Base-by-base conservation (phyloP, 768 basidiomycete genomes). In the Ephemerocybe angulata region DNA sequence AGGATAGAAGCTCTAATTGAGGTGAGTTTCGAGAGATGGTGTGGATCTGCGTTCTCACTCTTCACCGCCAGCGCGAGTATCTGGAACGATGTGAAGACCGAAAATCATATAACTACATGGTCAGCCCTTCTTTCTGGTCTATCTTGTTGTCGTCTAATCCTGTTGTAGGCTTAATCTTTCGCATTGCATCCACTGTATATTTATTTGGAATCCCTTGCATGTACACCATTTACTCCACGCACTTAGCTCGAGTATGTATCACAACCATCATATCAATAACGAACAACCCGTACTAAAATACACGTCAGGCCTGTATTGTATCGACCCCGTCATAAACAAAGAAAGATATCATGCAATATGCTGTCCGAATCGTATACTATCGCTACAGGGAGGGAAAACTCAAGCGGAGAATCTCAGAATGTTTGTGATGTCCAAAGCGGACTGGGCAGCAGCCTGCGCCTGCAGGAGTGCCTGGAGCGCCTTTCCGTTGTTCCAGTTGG, bases 1-100 rank as follows among this genome's bases (percentile, higher is more conserved):
- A 80, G 93, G 44, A 89, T 99, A 52, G 97, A 98, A 67, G 84
- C 81, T 27, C 71, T 99, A 56, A 98, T 99, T 50, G 97, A 98
- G 73, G 94, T 93, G 54, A 58, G 83, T 3, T 30, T 13, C 31
- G 42, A 29, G 5, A 50, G 21, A 10, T 24, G 46, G 5, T 21
- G 10, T 6, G 11, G 46, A n/a, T 28, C 5, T 27, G 6, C 13
- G 12, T 8, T 22, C 13, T 48, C 15, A 24, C 46, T 51, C n/a
- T n/a, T n/a, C n/a, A n/a, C n/a, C n/a, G n/a, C n/a, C n/a, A 98
- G 93, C 83, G 91, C 69, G 97, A 99, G 58, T 99, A 98, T 72
- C 72, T 99, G 59, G 93, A 97, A 63, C 81, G 97, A 28, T 88
- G 88, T 63, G 87, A 87, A 35, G 88, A 93, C 64, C 84, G 89